A percentile compares a stretch with the other conserved stretches of the same genome.
These are phyloP conservation scores for Pleurotus tuoliensis DNA, from an alignment of 768 basidiomycete genomes.

Conservation along the genomic window DNA sequence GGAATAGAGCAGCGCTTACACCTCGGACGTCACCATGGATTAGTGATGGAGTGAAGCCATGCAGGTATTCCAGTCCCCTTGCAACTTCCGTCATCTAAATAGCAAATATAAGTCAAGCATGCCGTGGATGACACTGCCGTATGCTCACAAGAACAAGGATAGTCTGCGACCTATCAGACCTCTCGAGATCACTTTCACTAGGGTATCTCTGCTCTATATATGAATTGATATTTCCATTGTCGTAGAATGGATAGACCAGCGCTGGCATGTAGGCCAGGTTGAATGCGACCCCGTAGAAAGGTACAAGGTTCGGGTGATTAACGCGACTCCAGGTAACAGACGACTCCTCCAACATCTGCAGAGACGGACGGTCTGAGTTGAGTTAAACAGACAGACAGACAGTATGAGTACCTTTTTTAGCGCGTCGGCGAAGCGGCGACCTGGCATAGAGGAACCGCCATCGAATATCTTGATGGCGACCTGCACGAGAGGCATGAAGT, in stretches of 20 bases:
- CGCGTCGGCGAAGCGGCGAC: too few species aligned
- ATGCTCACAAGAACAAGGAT: too few species aligned
- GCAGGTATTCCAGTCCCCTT: constrained; percentile 21
- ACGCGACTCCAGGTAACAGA: constrained; percentile 12
- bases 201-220: constrained; percentile 11
- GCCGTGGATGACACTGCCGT: too few species aligned
- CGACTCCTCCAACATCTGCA: neutral
- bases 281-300: constrained; percentile 16
- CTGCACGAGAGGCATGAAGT: too few species aligned
- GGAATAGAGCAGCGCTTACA: too few species aligned
- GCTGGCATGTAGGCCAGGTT: constrained; percentile 18
- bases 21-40: constrained; percentile 25
- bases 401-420: too few species aligned
- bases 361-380: too few species aligned
- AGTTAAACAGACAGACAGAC: too few species aligned
- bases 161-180: too few species aligned
- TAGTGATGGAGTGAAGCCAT: constrained; percentile 11
- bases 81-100: constrained; percentile 15
- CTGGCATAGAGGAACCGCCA: too few species aligned
- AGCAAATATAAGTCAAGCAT: too few species aligned
- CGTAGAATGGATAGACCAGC: constrained; percentile 19
- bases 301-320: constrained; percentile 17
- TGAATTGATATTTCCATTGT: constrained; percentile 18
- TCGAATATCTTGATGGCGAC: too few species aligned
- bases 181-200: neutral